These are phyloP conservation scores for Monosporascus sp. DNA, from an alignment of 2,329 filamentous ascomycete species.

Conservation along the genomic window DNA sequence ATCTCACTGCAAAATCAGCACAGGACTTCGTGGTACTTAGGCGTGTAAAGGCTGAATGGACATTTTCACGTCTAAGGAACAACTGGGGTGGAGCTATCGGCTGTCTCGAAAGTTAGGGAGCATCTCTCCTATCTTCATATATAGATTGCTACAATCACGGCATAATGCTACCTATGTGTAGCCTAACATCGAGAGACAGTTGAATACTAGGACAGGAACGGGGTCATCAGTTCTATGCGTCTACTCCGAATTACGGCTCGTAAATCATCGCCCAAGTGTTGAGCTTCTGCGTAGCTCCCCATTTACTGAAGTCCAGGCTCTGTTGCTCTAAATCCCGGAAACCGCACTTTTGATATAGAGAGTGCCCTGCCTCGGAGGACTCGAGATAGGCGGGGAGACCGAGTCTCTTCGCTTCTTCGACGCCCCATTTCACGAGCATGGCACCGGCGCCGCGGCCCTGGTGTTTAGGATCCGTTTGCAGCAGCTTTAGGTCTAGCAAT, in stretches of 20 bases:
- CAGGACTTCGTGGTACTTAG: too few relatives aligned
- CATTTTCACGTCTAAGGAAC: too few relatives aligned
- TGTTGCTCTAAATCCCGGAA: slow-evolving; percentile 32
- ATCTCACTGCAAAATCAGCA: neutral
- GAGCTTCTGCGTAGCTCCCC: slow-evolving; percentile 21
- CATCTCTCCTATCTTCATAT: too few relatives aligned
- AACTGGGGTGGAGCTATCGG: too few relatives aligned
- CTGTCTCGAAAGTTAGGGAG: too few relatives aligned
- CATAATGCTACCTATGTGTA: too few relatives aligned
- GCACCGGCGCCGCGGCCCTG: slow-evolving; percentile 34
- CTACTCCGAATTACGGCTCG: slow-evolving; percentile 3
- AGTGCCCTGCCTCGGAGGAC: slow-evolving; percentile 28
- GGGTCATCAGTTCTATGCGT: too few relatives aligned
- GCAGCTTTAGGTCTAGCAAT: slow-evolving; percentile 28
- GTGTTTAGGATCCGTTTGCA: slow-evolving; percentile 37
- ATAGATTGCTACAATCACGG: too few relatives aligned
- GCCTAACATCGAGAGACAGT: too few relatives aligned
- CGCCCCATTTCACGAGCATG: slow-evolving; percentile 32
- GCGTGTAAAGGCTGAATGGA: too few relatives aligned
- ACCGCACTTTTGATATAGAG: slow-evolving; percentile 33
- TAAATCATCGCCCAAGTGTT: slow-evolving; percentile 23
- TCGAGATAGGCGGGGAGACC: slow-evolving; percentile 32
- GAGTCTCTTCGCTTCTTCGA: slow-evolving; percentile 30
- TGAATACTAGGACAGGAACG: too few relatives aligned
- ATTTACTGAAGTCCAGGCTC: slow-evolving; percentile 24